Percentiles rank a stretch among this genome's conserved stretches.
These are phyloP conservation scores for Myrmaecium sp. DNA, from an alignment of 2,329 filamentous ascomycete genomes.

Conservation along the genomic window DNA sequence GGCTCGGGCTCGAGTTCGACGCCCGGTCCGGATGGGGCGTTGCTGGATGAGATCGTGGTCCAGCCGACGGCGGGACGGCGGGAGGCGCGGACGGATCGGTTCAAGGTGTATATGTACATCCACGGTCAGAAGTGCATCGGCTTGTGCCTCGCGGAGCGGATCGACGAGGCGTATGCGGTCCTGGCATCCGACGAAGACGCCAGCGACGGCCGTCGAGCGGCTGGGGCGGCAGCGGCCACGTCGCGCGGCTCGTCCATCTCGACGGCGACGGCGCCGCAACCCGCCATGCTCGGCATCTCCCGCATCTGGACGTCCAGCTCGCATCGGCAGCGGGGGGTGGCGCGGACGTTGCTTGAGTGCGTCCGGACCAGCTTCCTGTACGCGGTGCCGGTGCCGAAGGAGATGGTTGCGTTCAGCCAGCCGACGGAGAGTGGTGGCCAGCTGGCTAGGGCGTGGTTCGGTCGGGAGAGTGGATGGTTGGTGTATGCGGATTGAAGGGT, in stretches of 20 bases:
- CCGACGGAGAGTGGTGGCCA: conserved; percentile 44
- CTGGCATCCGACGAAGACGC: conserved; percentile 13
- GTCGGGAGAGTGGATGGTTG: conserved; percentile 37
- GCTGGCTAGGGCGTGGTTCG: conserved; percentile 42
- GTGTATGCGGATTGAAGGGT: conserved; percentile 43
- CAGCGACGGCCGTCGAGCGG: conserved; percentile 8
- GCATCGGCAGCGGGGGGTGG: conserved; percentile 40
- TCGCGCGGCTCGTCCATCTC: conserved; percentile 1
- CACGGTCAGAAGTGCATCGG: conserved; percentile 45
- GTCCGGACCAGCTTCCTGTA: conserved; percentile 39
- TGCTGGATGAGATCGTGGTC: neutral
- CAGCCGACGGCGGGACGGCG: too few relatives aligned
- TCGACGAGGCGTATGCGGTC: conserved; percentile 38
- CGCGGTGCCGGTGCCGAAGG: conserved; percentile 36
- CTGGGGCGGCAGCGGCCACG: conserved; percentile 7
- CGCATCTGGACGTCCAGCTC: conserved; percentile 47
- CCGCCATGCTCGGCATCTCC: conserved; percentile 43
- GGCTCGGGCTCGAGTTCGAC: too few relatives aligned
- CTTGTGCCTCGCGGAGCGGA: conserved; percentile 43
- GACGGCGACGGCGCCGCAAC: conserved; percentile 15
- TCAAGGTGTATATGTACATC: conserved; percentile 45
- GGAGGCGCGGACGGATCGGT: conserved; percentile 27
- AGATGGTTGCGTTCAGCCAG: conserved; percentile 45
- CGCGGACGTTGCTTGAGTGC: conserved; percentile 38
- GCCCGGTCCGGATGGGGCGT: conserved; percentile 1